Base-by-base conservation (phyloP, 257 asterid species). In the Nicotiana undulata region DNA sequence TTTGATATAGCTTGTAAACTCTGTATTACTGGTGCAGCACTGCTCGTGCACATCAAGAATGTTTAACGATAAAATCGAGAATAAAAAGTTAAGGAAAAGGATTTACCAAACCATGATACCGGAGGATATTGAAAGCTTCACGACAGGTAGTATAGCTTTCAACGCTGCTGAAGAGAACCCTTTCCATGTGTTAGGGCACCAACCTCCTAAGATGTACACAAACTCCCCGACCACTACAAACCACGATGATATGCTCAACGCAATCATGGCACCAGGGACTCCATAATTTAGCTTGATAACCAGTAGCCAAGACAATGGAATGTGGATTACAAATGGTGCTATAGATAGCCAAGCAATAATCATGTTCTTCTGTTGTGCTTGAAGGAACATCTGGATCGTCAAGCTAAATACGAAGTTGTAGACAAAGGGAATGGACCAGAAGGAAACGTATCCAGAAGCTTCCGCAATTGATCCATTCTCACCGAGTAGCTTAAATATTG, bases 71-170 rank as follows among this genome's bases (percentile, higher is more conserved):
- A 0, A 68, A 37, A 40, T 68, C 32, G 52, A 61, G 18, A 56
- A 77, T 1, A 44, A 49, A 13, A 74, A 4, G 15, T 8, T 0
- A 68, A 49, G 61, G 24, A 49, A 58, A 52, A 31, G 44, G 28
- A 86, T 80, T 84, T 90, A 94, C 98, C 98, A 93, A 79, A 93
- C 81, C 98, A 94, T 94, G 29, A 94, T 61, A 18, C 98, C 98
- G 5, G 98, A 94, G 44, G 97, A 83, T 37, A 94, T 75, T 0
- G 98, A 94, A 77, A 94, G 93, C 83, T 93, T 94, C 70, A 94
- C 93, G 11, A 94, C 97, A 0, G 98, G 98, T 63, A 90, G 79
- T 56, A 93, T 63, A 76, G 93, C 98, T 90, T 88, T 89, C 12
- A 92, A 85, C 4, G 97, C 92, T 64, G 92, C 97, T 32, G 29